Evolutionary conservation across 1,284 basidiomycete species (phyloP), one percentile per base, ranked within the genome.

Genomic region (Cryptococcus sp.): DNA sequence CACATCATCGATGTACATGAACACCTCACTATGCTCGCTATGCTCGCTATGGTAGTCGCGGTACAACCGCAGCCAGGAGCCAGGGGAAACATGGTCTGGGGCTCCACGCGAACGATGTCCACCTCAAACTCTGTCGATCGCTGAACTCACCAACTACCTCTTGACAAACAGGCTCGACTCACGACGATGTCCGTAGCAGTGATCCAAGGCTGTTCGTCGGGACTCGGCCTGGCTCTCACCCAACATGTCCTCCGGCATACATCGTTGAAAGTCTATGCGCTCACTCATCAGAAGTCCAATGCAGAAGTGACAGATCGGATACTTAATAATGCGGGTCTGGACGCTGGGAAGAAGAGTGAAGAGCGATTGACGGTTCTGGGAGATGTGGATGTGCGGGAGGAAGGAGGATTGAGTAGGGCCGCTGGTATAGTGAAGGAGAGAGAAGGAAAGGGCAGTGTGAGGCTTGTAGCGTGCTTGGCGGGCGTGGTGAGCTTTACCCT

Each of bases 401-500:
- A 83, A 62, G 60, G 63, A 1, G 74, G 76, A 7, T 67, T 82
- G 56, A 61, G 71, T 27, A 62, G 69, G 22, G 80, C 79, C 1
- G 77, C 78, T 4, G 54, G 74, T 49, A 65, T 73, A 17, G 73
- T 82, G 6, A 57, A 70, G 56, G 73, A 77, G n/a, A 61, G 70
- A 15, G 80, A 74, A 49, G 81, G 81, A 0, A 66, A 69, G 19
- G 74, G 66, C 11, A 66, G 66, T 39, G 70, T 82, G 19, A 67
- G 80, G 22, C 61, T 81, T 19, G 62, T 83, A 15, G 75, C 80
- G 50, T 82, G 81, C 65, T 73, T 81, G 27, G 78, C 80, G 22
- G 82, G 82, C 1, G 73, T 82, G 2, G 79, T 80, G 48, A 16
- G 20, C 13, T 23, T 40, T 20, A 46, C 11, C 3, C 35, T 42